A percentile compares a stretch with the other conserved stretches of the same genome.
These are phyloP conservation scores for Globisporangium uncinulatum DNA, from an alignment of 352 stramenopile species.

Conservation along the genomic window DNA sequence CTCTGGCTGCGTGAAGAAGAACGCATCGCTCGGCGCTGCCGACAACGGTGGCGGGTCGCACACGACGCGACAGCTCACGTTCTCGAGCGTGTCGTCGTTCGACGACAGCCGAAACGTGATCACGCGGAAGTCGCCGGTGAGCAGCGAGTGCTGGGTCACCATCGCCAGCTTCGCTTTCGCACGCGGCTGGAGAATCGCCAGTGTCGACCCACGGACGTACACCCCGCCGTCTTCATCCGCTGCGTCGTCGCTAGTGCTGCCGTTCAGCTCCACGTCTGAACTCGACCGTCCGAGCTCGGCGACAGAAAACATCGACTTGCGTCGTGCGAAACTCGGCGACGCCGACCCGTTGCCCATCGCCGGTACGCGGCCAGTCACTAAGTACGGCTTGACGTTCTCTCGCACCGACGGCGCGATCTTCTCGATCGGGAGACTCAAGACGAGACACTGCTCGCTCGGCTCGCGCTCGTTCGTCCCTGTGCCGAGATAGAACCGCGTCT, in stretches of 20 bases:
- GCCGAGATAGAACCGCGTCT: constrained; percentile 56
- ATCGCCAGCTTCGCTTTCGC: constrained; percentile 57
- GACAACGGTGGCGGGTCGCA: constrained; percentile 54
- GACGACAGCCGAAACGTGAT: constrained; percentile 52
- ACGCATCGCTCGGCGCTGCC: constrained; percentile 26
- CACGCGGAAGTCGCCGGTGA: constrained; percentile 63
- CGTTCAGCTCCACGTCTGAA: constrained; percentile 20
- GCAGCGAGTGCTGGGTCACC: constrained; percentile 42
- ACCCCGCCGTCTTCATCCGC: constrained; percentile 38
- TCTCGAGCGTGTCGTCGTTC: constrained; percentile 64
- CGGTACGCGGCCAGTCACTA: constrained; percentile 57
- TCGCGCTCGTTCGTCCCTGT: constrained; percentile 19
- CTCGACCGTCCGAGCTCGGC: constrained; percentile 26
- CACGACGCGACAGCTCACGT: constrained; percentile 40
- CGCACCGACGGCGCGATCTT: constrained; percentile 21
- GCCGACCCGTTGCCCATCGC: constrained; percentile 82
- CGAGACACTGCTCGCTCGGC: constrained; percentile 28
- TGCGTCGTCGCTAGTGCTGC: constrained; percentile 9
- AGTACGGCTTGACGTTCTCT: constrained; percentile 36
- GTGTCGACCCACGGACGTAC: constrained; percentile 34
- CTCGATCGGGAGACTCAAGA: constrained; percentile 58
- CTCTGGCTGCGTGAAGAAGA: constrained; percentile 53
- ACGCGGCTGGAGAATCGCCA: constrained; percentile 66
- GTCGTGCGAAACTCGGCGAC: constrained; percentile 76
- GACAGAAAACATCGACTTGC: constrained; percentile 73